phyloP scores from a whole-genome alignment of 108 stramenopile genomes.

The Poteriospumella lacustris region DNA sequence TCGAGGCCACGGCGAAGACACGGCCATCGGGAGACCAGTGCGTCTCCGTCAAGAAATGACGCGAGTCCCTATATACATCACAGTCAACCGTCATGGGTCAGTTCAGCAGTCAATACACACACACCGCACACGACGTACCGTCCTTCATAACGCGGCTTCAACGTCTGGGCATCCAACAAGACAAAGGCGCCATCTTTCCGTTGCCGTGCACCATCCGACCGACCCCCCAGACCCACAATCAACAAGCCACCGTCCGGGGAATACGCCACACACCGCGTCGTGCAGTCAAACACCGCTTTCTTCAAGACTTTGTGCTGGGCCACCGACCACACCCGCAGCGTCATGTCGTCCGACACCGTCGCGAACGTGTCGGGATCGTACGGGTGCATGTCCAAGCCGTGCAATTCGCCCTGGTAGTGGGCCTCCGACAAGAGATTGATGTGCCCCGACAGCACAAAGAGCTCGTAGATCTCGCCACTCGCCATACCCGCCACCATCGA shows the following conservation, averaged over 20 bases:
- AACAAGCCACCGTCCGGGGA: conserved; percentile 37
- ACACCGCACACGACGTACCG: not conserved
- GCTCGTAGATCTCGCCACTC: conserved; percentile 44
- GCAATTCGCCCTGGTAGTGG: conserved; percentile 42
- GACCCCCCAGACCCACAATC: conserved; percentile 46
- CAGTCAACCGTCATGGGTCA: not conserved
- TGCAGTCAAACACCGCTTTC: conserved; percentile 42
- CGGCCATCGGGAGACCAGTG: conserved; percentile 40
- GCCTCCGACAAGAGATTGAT: conserved; percentile 30
- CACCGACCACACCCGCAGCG: conserved; percentile 42
- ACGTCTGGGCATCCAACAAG: conserved; percentile 33
- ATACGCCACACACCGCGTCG: conserved; percentile 40
- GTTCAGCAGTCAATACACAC: not conserved
- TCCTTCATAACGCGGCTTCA: conserved; percentile 18
- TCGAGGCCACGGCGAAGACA: conserved; percentile 41
- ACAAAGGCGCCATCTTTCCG: conserved; percentile 48
- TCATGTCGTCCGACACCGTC: conserved; percentile 41
- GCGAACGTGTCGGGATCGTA: conserved; percentile 40
- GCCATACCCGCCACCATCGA: conserved; percentile 37
- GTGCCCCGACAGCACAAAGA: not conserved
- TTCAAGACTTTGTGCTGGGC: conserved; percentile 34
- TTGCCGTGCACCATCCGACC: conserved; percentile 30
- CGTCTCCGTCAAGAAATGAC: conserved; percentile 40
- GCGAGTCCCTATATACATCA: conserved; percentile 41
- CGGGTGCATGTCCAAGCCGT: conserved; percentile 40